Evolutionary conservation across 2,329 filamentous ascomycete species (phyloP).

Genomic region (Ophiocordyceps camponoti-leonardi): DNA sequence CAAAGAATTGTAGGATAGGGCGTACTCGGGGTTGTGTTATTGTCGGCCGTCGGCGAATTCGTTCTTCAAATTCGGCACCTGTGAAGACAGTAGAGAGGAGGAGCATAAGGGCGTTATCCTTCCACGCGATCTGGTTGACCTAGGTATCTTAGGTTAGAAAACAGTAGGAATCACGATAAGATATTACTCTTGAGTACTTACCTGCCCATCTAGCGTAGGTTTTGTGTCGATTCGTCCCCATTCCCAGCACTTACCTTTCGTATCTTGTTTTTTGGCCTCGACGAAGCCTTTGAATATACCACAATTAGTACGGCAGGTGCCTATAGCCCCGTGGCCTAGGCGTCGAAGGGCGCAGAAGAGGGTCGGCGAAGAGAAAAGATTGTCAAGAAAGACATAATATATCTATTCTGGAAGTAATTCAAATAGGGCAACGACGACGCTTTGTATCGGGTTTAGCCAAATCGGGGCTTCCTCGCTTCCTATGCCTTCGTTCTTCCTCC

Average conservation of each 20-base stretch:
- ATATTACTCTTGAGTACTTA: too few relatives aligned
- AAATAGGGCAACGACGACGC: not conserved
- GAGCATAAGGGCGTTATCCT: not conserved
- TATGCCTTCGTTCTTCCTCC: not conserved
- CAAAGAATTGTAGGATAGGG: not conserved
- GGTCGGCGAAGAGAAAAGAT: not conserved
- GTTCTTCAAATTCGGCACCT: too few relatives aligned
- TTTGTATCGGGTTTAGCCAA: not conserved
- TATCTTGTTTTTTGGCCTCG: not conserved
- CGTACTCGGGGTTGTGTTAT: not conserved
- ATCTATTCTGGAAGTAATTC: not conserved
- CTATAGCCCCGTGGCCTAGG: not conserved
- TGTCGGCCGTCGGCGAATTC: too few relatives aligned
- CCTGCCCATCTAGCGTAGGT: too few relatives aligned
- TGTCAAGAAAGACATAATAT: not conserved
- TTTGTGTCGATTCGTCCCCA: not conserved
- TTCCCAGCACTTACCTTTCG: not conserved
- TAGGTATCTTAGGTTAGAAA: too few relatives aligned
- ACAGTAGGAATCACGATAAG: too few relatives aligned
- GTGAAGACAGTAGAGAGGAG: not conserved
- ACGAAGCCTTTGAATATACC: too few relatives aligned
- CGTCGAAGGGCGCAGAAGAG: not conserved
- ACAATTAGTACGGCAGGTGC: not conserved
- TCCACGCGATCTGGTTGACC: not conserved
- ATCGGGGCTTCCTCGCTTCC: not conserved